phyloP scores from a whole-genome alignment of 495 filamentous ascomycete species.

The Hyaloscypha variabilis region DNA sequence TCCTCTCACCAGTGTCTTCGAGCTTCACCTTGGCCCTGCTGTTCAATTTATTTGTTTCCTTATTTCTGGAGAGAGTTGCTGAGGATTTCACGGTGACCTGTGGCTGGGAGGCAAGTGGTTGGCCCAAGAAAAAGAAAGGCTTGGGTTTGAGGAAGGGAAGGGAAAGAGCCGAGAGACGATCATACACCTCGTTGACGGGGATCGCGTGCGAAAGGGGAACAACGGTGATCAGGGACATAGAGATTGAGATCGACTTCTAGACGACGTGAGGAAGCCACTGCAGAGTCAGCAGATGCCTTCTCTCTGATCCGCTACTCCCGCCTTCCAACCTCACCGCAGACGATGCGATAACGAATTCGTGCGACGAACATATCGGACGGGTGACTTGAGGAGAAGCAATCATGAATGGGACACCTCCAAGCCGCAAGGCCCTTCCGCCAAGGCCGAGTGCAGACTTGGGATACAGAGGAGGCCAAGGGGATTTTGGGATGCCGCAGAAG shows the following conservation, averaged over 20 bases:
- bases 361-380: conserved; percentile 1
- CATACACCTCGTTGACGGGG: not conserved
- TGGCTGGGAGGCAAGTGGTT: conserved; percentile 8
- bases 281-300: not conserved
- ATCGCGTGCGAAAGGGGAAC: conserved; percentile 2
- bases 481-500: conserved; percentile 5
- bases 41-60: not conserved
- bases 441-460: conserved; percentile 22
- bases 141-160: not conserved
- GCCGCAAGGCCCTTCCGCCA: conserved; percentile 17
- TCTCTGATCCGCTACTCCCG: not conserved
- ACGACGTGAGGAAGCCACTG: not conserved
- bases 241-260: not conserved
- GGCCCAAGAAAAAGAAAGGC: not conserved
- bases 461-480: conserved; percentile 11
- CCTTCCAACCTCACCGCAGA: not conserved
- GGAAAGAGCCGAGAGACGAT: conserved; percentile 2
- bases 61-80: not conserved
- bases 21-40: not conserved
- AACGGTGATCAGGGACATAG: conserved; percentile 1
- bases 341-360: conserved; percentile 10
- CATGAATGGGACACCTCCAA: conserved; percentile 20
- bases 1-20: not conserved
- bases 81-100: not conserved
- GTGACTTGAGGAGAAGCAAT: not conserved